Evolutionary conservation across 345 rosid species (phyloP).

Genomic region (Moringa oleifera): DNA sequence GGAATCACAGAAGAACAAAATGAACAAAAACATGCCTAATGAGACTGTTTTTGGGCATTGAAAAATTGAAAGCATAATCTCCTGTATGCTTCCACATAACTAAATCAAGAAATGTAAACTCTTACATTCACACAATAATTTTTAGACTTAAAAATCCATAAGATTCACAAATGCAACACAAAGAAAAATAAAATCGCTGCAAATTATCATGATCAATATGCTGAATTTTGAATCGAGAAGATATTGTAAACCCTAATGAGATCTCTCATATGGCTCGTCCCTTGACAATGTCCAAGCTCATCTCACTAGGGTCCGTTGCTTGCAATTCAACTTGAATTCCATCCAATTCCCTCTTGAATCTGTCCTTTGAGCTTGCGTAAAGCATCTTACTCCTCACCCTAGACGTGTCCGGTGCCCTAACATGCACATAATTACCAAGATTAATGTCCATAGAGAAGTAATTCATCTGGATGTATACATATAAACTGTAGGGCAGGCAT

Average conservation of each 20-base stretch:
- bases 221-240: background rate
- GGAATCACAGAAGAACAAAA: no score
- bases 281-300: conserved; percentile 63
- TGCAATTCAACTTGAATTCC: conserved; percentile 72
- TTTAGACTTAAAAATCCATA: conserved; percentile 18
- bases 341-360: conserved; percentile 74
- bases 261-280: conserved; percentile 33
- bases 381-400: conserved; percentile 75
- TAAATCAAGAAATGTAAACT: background rate
- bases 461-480: no score
- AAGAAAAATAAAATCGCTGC: background rate
- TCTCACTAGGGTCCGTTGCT: conserved; percentile 73
- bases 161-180: conserved; percentile 8
- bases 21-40: background rate
- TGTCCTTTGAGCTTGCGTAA: conserved; percentile 70
- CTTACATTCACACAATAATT: conserved; percentile 10
- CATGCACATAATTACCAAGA: conserved; percentile 1
- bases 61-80: background rate
- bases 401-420: conserved; percentile 65
- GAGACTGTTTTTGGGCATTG: background rate
- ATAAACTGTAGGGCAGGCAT: no score
- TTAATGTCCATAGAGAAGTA: no score
- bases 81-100: background rate
- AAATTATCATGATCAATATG: no score
- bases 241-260: background rate